Base-by-base conservation (phyloP, 1,284 basidiomycete species). In the Neolentinus lepideus region DNA sequence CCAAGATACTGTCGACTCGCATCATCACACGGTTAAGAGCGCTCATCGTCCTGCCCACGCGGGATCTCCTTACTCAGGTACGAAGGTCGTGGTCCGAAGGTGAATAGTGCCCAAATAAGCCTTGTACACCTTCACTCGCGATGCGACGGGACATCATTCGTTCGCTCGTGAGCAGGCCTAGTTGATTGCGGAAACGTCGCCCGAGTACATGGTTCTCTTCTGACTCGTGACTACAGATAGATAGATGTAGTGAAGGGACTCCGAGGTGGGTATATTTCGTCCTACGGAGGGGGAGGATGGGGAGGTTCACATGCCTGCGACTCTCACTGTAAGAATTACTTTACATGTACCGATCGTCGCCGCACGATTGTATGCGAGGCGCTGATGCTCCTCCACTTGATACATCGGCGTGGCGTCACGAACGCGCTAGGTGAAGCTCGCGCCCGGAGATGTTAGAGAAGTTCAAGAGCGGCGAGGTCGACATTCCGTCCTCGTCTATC, bases 11-110 rank as follows among this genome's bases (percentile, higher is more conserved):
- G 12, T 83, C 88, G 1, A 68, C 76, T 0, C 79, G 92, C 47
- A 75, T 91, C 19, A 81, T 95, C 6, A 93, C 90, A 0, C 83
- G 92, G 27, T 71, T 99, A 12, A 81, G 97, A n/a, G 95, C 96
- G 0, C 77, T 99, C 3, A 78, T 99, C 43, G 88, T 99, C 1
- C 75, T 99, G 0, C 97, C 97, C 0, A 99, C 97, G 2, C 81
- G 94, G 51, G 97, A 99, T 71, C 78, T 99, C n/a, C 96, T 98
- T 2, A 74, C 75, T 0, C 96, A 99, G 74, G 95, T 98, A 1
- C 77, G 86, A 91, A 68, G 94, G 94, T 0, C 89, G 90, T 1
- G 92, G 91, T 1, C 67, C 99, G 53, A 90, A 90, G 74, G 93
- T 95, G 61, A 61, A 1, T 52, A 6, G 29, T 19, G n/a, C n/a